phyloP scores from a whole-genome alignment of 768 basidiomycete genomes.

The Scleroderma citrinum region DNA sequence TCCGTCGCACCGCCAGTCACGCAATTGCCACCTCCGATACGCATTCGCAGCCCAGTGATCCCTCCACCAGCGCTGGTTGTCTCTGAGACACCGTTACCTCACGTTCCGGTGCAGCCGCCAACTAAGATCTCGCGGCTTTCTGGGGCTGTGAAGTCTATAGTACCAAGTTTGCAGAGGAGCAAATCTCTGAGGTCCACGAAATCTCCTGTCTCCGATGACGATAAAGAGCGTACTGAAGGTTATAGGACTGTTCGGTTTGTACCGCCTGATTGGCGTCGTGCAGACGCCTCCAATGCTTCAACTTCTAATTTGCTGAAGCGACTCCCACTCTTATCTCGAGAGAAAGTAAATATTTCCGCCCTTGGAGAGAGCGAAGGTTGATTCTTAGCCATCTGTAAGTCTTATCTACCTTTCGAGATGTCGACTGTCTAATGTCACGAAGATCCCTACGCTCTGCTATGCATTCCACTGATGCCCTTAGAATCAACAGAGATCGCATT shows the following conservation, averaged over 20 bases:
- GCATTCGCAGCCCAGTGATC: constrained; percentile 12
- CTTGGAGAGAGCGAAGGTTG: too few species aligned
- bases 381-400: too few species aligned
- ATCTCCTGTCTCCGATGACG: background rate
- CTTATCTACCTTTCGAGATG: too few species aligned
- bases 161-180: constrained; percentile 15
- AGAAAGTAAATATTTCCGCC: too few species aligned
- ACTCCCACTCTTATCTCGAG: background rate
- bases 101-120: constrained; percentile 12
- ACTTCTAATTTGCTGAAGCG: constrained; percentile 9
- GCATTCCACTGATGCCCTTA: too few species aligned
- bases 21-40: constrained; percentile 11
- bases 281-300: background rate
- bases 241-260: constrained; percentile 6
- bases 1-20: constrained; percentile 4
- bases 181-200: constrained; percentile 2
- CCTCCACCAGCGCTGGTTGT: constrained; percentile 12
- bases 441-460: too few species aligned
- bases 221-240: constrained; percentile 8
- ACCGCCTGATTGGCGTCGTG: constrained; percentile 12
- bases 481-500: too few species aligned
- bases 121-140: constrained; percentile 15
- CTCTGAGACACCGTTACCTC: constrained; percentile 14
- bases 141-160: constrained; percentile 21
- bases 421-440: too few species aligned